Evolutionary conservation across 768 basidiomycete species (phyloP), one percentile per base, ranked within the genome.

Genomic region (Pholiota microspora): DNA sequence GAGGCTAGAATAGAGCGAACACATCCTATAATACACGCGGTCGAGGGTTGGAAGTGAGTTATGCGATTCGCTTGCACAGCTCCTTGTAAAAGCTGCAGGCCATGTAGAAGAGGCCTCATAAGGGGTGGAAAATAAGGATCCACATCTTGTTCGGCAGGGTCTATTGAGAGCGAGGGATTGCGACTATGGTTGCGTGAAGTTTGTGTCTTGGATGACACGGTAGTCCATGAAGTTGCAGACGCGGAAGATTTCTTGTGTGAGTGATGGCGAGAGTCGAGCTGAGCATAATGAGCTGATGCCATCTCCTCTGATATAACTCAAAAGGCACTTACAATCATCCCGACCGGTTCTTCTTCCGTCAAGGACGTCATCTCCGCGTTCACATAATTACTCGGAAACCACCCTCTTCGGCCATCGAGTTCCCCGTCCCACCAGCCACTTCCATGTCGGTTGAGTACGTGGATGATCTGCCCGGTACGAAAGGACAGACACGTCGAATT

Each of bases 381-480:
- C 59, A 92, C 90, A 72, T 97, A 98, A 71, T 98, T 99, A 64
- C 92, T 94, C 16, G 97, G 97, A 71, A 98, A 98, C 97, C 97
- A 99, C 10, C 97, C 97, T 62, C 95, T 76, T 56, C 86, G 74
- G 2, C 86, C 89, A 31, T 93, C 89, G 15, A 96, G 69, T 71
- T 98, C 94, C 8, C 97, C 97, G 66, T 99, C 95, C 96, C 96
- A 98, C 97, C 97, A 98, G 0, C 97, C 97, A 62, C 87, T 91
- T 2, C 77, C 57, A 72, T 98, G 93, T 59, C 86, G 81, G 64
- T 92, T 93, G 45, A 89, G 75, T n/a, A 98, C 93, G 56, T 87
- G 87, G 53, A 98, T 94, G 51, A 95, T 80, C 65, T 98, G 90
- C 3, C 96, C 95, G 0, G 92, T 88, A 38, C 82, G 81, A 74